Conservation (phyloP, 2,329 filamentous ascomycete species). For the Aspergillus nomiae region DNA sequence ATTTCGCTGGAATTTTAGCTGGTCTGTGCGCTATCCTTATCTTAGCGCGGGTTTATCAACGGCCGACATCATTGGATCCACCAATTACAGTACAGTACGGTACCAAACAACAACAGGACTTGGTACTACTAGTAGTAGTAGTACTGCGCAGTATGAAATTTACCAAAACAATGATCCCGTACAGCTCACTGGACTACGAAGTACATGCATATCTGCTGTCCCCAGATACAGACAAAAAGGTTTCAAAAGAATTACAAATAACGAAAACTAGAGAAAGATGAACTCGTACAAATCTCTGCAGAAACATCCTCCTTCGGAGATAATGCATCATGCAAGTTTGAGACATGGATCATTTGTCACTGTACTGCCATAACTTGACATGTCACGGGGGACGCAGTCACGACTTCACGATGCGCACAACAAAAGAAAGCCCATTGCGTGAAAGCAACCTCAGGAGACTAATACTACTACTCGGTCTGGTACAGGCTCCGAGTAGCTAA, state of each 20-base stretch:
- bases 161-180: too few species aligned
- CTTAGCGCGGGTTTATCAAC: slow-evolving; percentile 30
- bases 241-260: neutral
- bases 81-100: neutral
- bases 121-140: neutral
- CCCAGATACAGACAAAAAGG: neutral
- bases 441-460: neutral
- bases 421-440: neutral
- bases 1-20: slow-evolving; percentile 32
- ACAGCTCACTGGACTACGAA: neutral
- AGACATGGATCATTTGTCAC: neutral
- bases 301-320: neutral
- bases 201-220: neutral
- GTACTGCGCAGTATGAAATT: too few species aligned
- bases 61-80: neutral
- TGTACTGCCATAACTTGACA: neutral
- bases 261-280: neutral
- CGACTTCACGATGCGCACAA: neutral
- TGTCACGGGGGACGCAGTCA: neutral
- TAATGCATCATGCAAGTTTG: neutral
- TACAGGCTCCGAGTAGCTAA: neutral
- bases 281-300: neutral
- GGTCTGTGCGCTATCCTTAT: slow-evolving; percentile 43
- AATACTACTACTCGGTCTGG: neutral
- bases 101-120: neutral